A percentile compares a stretch with the other conserved stretches of the same genome.
Evolutionary conservation across 2,329 filamentous ascomycete genomes (phyloP).

Genomic region (Fusarium sp.): DNA sequence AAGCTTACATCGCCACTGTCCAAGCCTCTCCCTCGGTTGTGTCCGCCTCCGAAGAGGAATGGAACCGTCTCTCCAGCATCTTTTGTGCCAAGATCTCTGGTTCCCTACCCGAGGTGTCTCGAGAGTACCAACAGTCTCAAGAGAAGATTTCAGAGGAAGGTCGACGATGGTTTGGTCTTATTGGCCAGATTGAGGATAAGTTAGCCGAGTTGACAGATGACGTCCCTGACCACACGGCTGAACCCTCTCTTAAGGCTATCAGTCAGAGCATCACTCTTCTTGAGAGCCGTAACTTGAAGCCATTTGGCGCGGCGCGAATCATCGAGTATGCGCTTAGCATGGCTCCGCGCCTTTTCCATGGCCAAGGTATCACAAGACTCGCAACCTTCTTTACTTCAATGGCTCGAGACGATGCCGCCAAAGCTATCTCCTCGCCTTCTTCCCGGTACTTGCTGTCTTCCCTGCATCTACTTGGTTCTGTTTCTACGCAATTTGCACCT

Average conservation of each 20-base stretch:
- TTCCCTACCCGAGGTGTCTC: slow-evolving; percentile 85
- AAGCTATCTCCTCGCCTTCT: slow-evolving; percentile 76
- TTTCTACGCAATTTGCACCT: slow-evolving; percentile 54
- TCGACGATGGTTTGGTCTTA: slow-evolving; percentile 74
- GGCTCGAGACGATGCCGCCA: slow-evolving; percentile 66
- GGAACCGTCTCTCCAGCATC: slow-evolving; percentile 70
- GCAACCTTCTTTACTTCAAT: slow-evolving; percentile 62
- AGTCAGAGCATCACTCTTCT: slow-evolving; percentile 58
- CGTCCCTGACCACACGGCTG: slow-evolving; percentile 48
- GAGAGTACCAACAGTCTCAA: slow-evolving; percentile 80
- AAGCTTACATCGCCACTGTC: slow-evolving; percentile 61
- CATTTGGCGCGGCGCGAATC: slow-evolving; percentile 65
- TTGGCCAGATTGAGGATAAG: slow-evolving; percentile 58
- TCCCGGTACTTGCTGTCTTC: slow-evolving; percentile 73
- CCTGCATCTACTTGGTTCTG: slow-evolving; percentile 67
- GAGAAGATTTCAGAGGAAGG: slow-evolving; percentile 74
- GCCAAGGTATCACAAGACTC: slow-evolving; percentile 52
- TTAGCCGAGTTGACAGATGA: slow-evolving; percentile 36
- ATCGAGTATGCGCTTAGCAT: slow-evolving; percentile 56
- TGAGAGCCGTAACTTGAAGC: slow-evolving; percentile 66
- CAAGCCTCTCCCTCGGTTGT: slow-evolving; percentile 58
- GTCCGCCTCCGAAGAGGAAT: slow-evolving; percentile 67
- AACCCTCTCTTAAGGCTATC: slow-evolving; percentile 50
- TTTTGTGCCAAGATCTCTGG: slow-evolving; percentile 76
- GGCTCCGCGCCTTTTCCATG: slow-evolving; percentile 58